Evolutionary conservation across 495 filamentous ascomycete species (phyloP), one percentile per base, ranked within the genome.

Genomic region (Lichenothelia convexa): DNA sequence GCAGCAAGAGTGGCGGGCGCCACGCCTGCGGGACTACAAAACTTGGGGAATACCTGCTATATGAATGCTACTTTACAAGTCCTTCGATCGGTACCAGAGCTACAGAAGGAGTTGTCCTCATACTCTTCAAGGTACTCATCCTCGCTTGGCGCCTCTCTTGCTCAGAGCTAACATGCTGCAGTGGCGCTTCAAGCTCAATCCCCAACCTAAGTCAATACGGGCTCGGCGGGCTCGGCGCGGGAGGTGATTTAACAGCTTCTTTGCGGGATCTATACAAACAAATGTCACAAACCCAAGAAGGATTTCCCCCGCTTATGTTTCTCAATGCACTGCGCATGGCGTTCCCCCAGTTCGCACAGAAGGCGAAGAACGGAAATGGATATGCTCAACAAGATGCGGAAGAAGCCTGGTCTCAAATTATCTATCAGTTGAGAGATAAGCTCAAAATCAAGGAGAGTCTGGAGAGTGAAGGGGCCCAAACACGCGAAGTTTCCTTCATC

Each of bases 341-440:
- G 0, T 95, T 80, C 46, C 89, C 91, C n/a, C 89, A 95, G 53
- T 97, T 97, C 45, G 84, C 81, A 16, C 82, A 97, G 59, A 68
- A 69, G 43, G 70, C 80, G 18, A 80, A 77, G 44, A 76, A 74
- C 21, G 83, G 83, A 0, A 66, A 74, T 31, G 85, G 82, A 2
- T 95, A 73, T 51, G 82, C 87, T 5, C 89, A 97, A 50, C 89
- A 97, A 58, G 89, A 97, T 62, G 89, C 89, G 1, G 89, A 97
- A 51, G 89, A 97, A 54, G 92, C 85, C 13, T 97, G 87, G 81
- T 91, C 91, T 16, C 87, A 95, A 51, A 93, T 97, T 35, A 54
- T 97, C 4, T 71, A 73, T n/a, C 79, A 87, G 51, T 61, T 97
- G 31, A 74, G 78, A 21, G 68, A 78, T 43, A 91, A 80, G 52